Percentiles rank a stretch among this genome's conserved stretches.
Evolutionary conservation across 352 stramenopile species (phyloP).

Genomic region (Pythium vanterpoolii): DNA sequence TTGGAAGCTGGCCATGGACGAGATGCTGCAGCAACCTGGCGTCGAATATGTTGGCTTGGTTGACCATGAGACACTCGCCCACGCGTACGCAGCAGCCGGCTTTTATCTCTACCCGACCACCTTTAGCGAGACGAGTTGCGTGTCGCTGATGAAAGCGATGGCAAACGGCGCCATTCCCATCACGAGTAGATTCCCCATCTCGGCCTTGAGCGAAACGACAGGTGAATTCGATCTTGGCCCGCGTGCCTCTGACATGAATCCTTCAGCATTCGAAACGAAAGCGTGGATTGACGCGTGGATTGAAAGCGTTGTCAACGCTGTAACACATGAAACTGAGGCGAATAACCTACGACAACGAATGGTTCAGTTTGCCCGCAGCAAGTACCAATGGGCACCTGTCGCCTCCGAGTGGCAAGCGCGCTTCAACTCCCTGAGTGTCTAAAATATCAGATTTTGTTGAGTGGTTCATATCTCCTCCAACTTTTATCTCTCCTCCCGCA

Average conservation of each 20-base stretch:
- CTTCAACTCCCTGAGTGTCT: constrained; percentile 21
- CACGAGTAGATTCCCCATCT: constrained; percentile 69
- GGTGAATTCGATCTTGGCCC: constrained; percentile 76
- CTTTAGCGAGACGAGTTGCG: constrained; percentile 89
- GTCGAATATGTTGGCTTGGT: constrained; percentile 82
- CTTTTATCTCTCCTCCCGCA: background rate
- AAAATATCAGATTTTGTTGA: constrained; percentile 19
- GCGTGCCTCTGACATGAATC: constrained; percentile 9
- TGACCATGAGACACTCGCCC: constrained; percentile 63
- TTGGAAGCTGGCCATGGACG: constrained; percentile 60
- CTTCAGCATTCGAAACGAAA: constrained; percentile 24
- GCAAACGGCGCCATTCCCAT: constrained; percentile 87
- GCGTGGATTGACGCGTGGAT: constrained; percentile 56
- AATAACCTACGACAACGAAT: constrained; percentile 38
- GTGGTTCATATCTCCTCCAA: background rate
- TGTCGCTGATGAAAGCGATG: constrained; percentile 93
- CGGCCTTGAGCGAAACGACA: constrained; percentile 64
- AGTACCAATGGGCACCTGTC: constrained; percentile 55
- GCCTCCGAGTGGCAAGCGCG: constrained; percentile 51
- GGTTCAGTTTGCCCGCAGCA: constrained; percentile 50
- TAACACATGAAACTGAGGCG: constrained; percentile 26
- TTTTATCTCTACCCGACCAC: constrained; percentile 91
- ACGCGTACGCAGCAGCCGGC: constrained; percentile 63
- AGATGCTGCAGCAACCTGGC: constrained; percentile 35
- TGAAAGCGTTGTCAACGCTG: constrained; percentile 40